phyloP scores from a whole-genome alignment of 768 basidiomycete genomes.

The Auricularia sp. region DNA sequence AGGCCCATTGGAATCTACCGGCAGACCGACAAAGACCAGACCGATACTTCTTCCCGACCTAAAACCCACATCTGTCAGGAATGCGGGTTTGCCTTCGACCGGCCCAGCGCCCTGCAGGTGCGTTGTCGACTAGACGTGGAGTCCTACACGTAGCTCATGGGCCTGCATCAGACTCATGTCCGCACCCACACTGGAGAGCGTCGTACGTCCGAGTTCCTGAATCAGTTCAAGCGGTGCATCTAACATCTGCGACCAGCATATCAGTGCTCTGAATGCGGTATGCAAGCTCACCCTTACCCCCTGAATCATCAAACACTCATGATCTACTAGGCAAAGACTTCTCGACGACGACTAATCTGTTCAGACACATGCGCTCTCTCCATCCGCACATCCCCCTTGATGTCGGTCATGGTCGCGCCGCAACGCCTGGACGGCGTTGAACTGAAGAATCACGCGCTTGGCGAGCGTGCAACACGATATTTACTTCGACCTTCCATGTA shows the following conservation, averaged over 20 bases:
- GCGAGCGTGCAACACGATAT: no score
- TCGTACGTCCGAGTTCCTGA: not conserved
- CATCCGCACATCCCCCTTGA: not conserved
- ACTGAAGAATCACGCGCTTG: not conserved
- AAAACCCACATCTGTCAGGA: not conserved
- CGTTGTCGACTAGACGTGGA: not conserved
- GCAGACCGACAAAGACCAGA: not conserved
- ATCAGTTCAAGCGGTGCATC: no score
- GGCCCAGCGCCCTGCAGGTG: not conserved
- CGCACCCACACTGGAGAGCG: not conserved
- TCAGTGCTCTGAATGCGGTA: not conserved
- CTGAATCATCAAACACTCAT: not conserved
- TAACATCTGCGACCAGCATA: not conserved
- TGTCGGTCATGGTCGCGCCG: not conserved
- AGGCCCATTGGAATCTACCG: not conserved
- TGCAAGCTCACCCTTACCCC: not conserved
- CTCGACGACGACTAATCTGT: not conserved
- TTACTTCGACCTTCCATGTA: no score
- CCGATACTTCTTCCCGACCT: not conserved
- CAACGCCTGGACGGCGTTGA: not conserved
- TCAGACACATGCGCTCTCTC: not conserved
- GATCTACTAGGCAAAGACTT: not conserved
- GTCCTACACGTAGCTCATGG: not conserved
- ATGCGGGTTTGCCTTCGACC: not conserved
- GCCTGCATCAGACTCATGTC: not conserved